Base-by-base conservation (phyloP, 148 eudicot species). In the Salicornia ramosissima region DNA sequence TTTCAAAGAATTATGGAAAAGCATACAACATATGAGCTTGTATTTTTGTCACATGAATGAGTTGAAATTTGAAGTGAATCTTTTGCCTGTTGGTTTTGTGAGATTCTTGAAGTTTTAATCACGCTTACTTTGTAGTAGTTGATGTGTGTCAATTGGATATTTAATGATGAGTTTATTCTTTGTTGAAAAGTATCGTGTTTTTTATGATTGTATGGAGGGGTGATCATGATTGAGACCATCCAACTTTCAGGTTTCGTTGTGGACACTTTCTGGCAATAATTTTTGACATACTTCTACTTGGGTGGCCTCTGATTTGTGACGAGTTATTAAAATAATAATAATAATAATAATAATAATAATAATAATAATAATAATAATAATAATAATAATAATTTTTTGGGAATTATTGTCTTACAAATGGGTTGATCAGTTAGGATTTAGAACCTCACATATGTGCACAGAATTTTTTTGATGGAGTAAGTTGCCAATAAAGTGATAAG, bases 201-300 rank as follows among this genome's bases (percentile, higher is more conserved):
- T 49, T 2, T 18, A 49, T 49, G 22, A n/a, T 49, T 22, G 18
- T 49, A 16, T 49, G 53, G 53, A 49, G 50, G 50, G 50, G 1
- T 46, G 19, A 15, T 19, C 45, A 16, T 46, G 18, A 16, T 46
- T 46, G 18, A 46, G 50, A 49, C 8, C 24, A 19, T 49, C 53
- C 24, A 0, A 19, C 22, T 36, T 36, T 8, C 8, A 36, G 4
- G 40, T 3, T 3, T 36, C 40, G 8, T 36, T 49, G 22, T 53
- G 29, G 14, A 56, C 39, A 36, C 34, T 56, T 56, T 29, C 4
- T 50, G 36, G 43, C 34, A 30, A n/a, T 21, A 24, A 24, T 18
- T 66, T 30, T 66, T 67, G 58, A 67, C 34, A 67, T 50, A 49
- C 40, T 69, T 24, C 33, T 53, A 51, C 24, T 25, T 69, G 12